A percentile compares a stretch with the other conserved stretches of the same genome.
Evolutionary conservation across 2,329 filamentous ascomycete species (phyloP).

Genomic region (Hirsutella rhossiliensis): DNA sequence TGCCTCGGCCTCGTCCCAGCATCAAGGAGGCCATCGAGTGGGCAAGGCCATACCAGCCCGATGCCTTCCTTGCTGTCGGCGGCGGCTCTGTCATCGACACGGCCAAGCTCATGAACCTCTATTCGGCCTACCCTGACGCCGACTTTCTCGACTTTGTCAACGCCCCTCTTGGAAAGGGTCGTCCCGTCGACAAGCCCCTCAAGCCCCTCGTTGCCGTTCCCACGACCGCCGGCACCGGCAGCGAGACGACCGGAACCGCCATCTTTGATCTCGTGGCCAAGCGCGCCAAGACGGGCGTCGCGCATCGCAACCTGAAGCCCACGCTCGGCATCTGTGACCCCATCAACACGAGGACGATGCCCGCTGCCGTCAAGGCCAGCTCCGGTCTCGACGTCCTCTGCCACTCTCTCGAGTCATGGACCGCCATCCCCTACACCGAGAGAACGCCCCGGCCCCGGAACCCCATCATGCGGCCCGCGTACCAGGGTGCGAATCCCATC

Average conservation of each 20-base stretch:
- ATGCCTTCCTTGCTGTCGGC: conserved; percentile 87
- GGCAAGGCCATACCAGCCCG: conserved; percentile 66
- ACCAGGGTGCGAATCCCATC: conserved; percentile 95
- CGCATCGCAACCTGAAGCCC: conserved; percentile 89
- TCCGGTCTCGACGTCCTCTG: conserved; percentile 93
- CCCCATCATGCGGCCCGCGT: conserved; percentile 82
- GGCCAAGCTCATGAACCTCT: conserved; percentile 97
- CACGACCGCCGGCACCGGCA: conserved; percentile 75
- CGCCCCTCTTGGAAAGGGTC: conserved; percentile 76
- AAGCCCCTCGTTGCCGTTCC: conserved; percentile 72
- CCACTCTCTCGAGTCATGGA: conserved; percentile 93
- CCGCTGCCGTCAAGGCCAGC: conserved; percentile 78
- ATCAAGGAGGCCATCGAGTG: conserved; percentile 84
- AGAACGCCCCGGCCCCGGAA: conserved; percentile 75
- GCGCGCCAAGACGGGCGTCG: conserved; percentile 89
- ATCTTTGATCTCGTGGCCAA: conserved; percentile 92
- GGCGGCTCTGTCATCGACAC: conserved; percentile 92
- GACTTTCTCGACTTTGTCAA: conserved; percentile 98
- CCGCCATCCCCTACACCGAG: conserved; percentile 88
- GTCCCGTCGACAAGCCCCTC: conserved; percentile 59
- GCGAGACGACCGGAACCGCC: conserved; percentile 92
- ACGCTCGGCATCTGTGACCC: conserved; percentile 79
- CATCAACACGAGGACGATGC: conserved; percentile 93
- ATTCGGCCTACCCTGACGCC: conserved; percentile 79
- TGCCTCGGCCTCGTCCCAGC: conserved; percentile 26